Percentiles rank a stretch among this genome's conserved stretches.
phyloP scores from a whole-genome alignment of 306 rosid genomes.

The Vigna angularis region DNA sequence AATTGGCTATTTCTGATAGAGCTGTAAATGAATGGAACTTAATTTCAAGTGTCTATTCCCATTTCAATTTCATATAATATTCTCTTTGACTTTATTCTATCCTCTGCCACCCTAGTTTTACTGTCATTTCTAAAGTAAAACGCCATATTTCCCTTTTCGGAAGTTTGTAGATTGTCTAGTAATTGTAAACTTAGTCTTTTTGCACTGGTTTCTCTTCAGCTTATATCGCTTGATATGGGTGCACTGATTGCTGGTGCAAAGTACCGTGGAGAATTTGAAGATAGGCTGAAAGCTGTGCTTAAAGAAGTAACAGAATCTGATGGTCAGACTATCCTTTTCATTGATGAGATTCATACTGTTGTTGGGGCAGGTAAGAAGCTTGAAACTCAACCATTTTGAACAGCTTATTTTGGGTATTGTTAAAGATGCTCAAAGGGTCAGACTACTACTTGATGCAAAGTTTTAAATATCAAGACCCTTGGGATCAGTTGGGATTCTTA shows the following conservation, averaged over 20 bases:
- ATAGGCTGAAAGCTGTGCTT: conserved; percentile 96
- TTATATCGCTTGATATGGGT: conserved; percentile 99
- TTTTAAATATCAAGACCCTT: not conserved
- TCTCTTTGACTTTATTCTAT: not conserved
- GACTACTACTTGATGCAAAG: not conserved
- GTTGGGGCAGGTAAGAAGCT: conserved; percentile 91
- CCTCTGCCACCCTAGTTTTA: conserved; percentile 1
- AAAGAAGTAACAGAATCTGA: conserved; percentile 98
- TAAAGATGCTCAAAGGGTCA: conserved; percentile 10
- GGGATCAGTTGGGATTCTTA: conserved; percentile 8
- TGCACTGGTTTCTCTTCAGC: conserved; percentile 55
- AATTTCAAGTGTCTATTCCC: not conserved
- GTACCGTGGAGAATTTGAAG: conserved; percentile 97
- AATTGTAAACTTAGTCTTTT: conserved; percentile 40
- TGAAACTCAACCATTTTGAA: conserved; percentile 31
- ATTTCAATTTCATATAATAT: conserved; percentile 1
- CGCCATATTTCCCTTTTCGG: not conserved
- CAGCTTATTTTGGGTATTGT: not conserved
- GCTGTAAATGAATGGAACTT: conserved; percentile 11
- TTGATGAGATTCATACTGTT: conserved; percentile 96
- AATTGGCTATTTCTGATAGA: conserved; percentile 12
- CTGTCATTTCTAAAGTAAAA: not conserved
- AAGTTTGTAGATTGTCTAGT: conserved; percentile 20
- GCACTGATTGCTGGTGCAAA: conserved; percentile 98
- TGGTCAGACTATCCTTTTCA: conserved; percentile 91